Conservation (phyloP, 345 rosid genomes). For the Gossypium thurberi region DNA sequence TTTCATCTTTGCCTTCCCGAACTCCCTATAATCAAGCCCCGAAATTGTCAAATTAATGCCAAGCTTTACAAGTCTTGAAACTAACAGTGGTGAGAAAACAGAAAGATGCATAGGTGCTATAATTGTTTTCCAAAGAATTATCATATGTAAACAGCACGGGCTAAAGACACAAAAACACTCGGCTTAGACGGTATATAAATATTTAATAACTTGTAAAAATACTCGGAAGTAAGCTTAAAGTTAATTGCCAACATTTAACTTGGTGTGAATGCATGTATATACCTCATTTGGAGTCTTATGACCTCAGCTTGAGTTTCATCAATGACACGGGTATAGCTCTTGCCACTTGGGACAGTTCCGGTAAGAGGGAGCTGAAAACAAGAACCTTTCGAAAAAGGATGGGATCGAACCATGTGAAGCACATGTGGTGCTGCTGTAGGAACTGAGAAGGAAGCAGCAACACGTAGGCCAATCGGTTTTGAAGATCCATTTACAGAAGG, state of each 20-base stretch:
- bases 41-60: slow-evolving; percentile 8
- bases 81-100: neutral
- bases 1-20: slow-evolving; percentile 24
- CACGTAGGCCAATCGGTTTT: slow-evolving; percentile 49
- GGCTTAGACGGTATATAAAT: neutral
- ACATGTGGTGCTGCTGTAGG: slow-evolving; percentile 50
- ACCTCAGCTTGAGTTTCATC: slow-evolving; percentile 53
- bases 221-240: neutral
- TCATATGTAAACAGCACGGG: neutral
- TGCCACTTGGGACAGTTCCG: slow-evolving; percentile 38
- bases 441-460: slow-evolving; percentile 63
- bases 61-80: neutral
- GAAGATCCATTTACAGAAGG: slow-evolving; percentile 25
- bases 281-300: slow-evolving; percentile 89
- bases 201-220: neutral
- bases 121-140: slow-evolving; percentile 3
- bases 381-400: slow-evolving; percentile 37
- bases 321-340: slow-evolving; percentile 35
- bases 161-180: neutral
- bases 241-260: slow-evolving; percentile 7
- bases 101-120: neutral
- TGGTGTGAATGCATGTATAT: slow-evolving; percentile 15
- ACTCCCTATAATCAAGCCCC: slow-evolving; percentile 34
- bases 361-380: slow-evolving; percentile 53
- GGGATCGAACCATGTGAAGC: slow-evolving; percentile 45